phyloP scores from a whole-genome alignment of 148 eudicot genomes.

The Rhododendron griersonianum region DNA sequence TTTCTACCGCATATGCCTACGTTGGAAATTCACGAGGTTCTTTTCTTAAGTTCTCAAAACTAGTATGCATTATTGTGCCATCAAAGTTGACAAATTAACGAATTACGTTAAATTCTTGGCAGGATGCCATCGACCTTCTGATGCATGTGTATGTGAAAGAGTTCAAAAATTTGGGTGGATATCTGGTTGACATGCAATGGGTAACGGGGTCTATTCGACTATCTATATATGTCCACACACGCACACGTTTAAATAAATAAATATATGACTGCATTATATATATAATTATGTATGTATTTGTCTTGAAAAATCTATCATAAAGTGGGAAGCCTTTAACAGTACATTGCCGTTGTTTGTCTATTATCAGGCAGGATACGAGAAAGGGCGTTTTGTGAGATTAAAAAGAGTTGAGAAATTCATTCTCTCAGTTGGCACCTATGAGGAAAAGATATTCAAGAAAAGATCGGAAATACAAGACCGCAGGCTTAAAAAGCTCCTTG shows the following conservation, averaged over 20 bases:
- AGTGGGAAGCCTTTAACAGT: background rate
- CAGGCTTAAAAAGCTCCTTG: conserved; percentile 17
- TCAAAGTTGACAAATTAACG: too few relatives aligned
- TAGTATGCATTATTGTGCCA: too few relatives aligned
- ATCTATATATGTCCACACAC: too few relatives aligned
- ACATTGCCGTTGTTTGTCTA: background rate
- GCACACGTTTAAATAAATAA: too few relatives aligned
- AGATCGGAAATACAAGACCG: conserved; percentile 10
- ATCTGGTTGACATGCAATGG: conserved; percentile 33
- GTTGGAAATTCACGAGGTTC: conserved; percentile 45
- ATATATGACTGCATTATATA: too few relatives aligned
- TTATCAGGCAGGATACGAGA: conserved; percentile 31
- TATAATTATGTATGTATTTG: too few relatives aligned
- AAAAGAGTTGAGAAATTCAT: conserved; percentile 44
- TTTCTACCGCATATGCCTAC: conserved; percentile 49
- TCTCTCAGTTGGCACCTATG: conserved; percentile 27
- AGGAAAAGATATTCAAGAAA: conserved; percentile 18
- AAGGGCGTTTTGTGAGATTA: conserved; percentile 30
- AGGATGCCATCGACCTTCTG: conserved; percentile 42
- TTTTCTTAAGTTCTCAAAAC: too few relatives aligned
- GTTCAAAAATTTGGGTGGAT: conserved; percentile 41
- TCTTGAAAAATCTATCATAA: background rate
- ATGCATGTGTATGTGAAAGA: conserved; percentile 36
- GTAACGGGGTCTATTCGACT: conserved; percentile 9
- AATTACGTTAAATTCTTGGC: background rate